Evolutionary conservation across 805 yeast species (phyloP).

Genomic region (Ogataea trehalophila): DNA sequence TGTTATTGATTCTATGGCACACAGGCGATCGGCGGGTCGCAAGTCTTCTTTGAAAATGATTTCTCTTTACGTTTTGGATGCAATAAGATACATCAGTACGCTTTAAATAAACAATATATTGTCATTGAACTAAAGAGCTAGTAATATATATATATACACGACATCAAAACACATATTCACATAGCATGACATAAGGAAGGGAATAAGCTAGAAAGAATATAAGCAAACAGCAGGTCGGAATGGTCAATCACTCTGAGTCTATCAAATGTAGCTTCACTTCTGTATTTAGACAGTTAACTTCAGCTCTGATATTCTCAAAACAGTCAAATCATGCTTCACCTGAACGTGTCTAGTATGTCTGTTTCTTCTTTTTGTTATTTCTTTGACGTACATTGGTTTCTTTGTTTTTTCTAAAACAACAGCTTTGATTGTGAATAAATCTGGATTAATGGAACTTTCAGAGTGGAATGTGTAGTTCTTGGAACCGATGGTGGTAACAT

Average conservation of each 20-base stretch:
- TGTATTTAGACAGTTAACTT: conserved; percentile 35
- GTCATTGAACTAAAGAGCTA: too few species aligned
- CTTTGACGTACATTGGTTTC: conserved; percentile 67
- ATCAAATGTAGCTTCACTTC: too few species aligned
- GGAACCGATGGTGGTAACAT: conserved; percentile 80
- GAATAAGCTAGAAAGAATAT: too few species aligned
- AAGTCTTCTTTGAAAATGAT: neutral
- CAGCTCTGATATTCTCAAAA: conserved; percentile 71
- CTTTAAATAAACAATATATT: neutral
- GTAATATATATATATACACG: conserved; percentile 2
- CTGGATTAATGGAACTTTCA: conserved; percentile 43
- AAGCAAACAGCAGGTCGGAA: too few species aligned
- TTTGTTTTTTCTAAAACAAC: conserved; percentile 83
- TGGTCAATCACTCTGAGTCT: too few species aligned
- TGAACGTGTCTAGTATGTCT: conserved; percentile 66
- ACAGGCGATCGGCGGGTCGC: neutral
- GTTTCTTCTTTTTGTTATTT: conserved; percentile 74
- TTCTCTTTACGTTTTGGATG: neutral
- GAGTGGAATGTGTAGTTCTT: conserved; percentile 70
- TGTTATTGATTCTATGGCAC: neutral
- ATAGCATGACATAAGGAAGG: too few species aligned
- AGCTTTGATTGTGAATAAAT: conserved; percentile 60
- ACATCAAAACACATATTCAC: neutral
- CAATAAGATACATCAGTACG: neutral
- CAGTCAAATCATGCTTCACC: conserved; percentile 70